phyloP scores from a whole-genome alignment of 1,139 yeast genomes.

The Yamadazyma friedrichii region DNA sequence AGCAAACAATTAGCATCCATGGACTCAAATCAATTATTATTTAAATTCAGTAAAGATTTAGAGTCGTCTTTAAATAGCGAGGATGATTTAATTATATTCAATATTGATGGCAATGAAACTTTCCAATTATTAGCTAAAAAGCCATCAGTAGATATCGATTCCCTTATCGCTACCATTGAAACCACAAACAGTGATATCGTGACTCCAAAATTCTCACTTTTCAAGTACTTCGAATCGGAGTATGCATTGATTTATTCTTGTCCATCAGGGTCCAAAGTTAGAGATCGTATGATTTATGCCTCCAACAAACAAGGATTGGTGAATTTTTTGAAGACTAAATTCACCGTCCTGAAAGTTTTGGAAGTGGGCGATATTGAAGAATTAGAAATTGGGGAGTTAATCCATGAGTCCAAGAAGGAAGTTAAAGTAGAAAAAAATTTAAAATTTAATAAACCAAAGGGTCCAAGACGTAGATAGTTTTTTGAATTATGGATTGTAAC shows the following conservation, averaged over 20 bases:
- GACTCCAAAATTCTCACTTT: conserved; percentile 58
- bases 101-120: conserved; percentile 31
- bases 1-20: conserved; percentile 37
- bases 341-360: conserved; percentile 39
- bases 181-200: conserved; percentile 10
- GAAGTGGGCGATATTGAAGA: conserved; percentile 74
- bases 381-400: conserved; percentile 44
- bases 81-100: conserved; percentile 27
- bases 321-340: conserved; percentile 41
- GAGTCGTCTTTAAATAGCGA: conserved; percentile 21
- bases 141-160: conserved; percentile 17
- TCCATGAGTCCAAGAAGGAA: conserved; percentile 14
- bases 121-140: conserved; percentile 21
- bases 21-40: conserved; percentile 29
- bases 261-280: conserved; percentile 87
- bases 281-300: conserved; percentile 91
- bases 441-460: conserved; percentile 53
- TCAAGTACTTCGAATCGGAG: conserved; percentile 31
- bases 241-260: conserved; percentile 75
- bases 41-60: conserved; percentile 26
- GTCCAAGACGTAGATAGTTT: conserved; percentile 48
- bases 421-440: conserved; percentile 20
- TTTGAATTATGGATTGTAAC: too few relatives aligned
- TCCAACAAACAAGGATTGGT: conserved; percentile 72
- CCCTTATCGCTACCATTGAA: conserved; percentile 24